A percentile compares a stretch with the other conserved stretches of the same genome.
Evolutionary conservation across 1,284 basidiomycete genomes (phyloP).

Genomic region (Vanrija pseudolonga): DNA sequence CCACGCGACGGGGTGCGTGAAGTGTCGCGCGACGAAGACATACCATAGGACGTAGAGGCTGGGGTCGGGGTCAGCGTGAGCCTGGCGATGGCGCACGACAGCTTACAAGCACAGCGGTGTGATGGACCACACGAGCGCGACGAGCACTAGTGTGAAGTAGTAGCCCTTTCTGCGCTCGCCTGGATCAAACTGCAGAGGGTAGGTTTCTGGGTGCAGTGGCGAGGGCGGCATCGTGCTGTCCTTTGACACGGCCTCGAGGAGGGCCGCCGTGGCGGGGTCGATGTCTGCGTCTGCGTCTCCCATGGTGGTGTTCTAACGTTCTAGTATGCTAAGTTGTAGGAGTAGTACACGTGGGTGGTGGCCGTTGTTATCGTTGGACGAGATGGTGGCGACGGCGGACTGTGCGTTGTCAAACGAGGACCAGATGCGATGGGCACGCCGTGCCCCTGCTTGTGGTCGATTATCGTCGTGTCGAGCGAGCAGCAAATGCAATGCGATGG

Average conservation of each 20-base stretch:
- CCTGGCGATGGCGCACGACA: not conserved
- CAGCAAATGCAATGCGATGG: too few relatives aligned
- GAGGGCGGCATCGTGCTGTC: not conserved
- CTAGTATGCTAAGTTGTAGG: too few relatives aligned
- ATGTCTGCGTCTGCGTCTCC: not conserved
- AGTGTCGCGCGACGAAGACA: slow-evolving; percentile 52
- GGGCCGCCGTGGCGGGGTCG: slow-evolving; percentile 1
- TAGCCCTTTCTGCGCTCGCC: slow-evolving; percentile 13
- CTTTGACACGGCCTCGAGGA: not conserved
- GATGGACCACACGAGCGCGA: slow-evolving; percentile 67
- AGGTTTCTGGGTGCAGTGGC: too few relatives aligned
- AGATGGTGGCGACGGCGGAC: not conserved
- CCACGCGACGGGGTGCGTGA: not conserved
- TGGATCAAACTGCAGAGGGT: not conserved
- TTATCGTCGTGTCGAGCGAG: too few relatives aligned
- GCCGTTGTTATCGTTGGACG: too few relatives aligned
- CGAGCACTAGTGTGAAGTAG: slow-evolving; percentile 44
- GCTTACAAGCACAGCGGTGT: slow-evolving; percentile 64
- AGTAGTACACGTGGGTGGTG: too few relatives aligned
- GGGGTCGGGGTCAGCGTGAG: not conserved
- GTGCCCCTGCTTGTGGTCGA: slow-evolving; percentile 16
- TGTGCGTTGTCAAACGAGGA: slow-evolving; percentile 45
- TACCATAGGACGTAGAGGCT: slow-evolving; percentile 53
- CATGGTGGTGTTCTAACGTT: not conserved
- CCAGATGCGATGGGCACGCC: slow-evolving; percentile 43